Evolutionary conservation across 2,329 filamentous ascomycete species (phyloP).

Genomic region (Botrytis galanthina): DNA sequence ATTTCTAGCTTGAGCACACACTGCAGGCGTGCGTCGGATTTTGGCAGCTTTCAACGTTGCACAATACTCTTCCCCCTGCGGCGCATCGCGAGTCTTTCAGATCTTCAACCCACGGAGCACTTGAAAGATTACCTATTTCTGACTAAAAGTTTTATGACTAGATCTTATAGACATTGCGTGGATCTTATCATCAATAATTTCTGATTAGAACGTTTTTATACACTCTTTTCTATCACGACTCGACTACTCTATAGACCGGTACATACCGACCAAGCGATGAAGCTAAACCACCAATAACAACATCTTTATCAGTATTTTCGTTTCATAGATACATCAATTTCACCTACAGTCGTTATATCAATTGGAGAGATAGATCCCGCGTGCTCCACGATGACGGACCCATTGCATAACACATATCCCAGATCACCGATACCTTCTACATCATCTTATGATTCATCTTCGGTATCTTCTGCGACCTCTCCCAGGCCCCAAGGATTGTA

Average conservation of each 20-base stretch:
- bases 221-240: background rate
- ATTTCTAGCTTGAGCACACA: slow-evolving; percentile 26
- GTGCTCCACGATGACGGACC: slow-evolving; percentile 49
- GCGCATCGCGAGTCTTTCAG: slow-evolving; percentile 31
- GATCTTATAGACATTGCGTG: slow-evolving; percentile 2
- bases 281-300: slow-evolving; percentile 9
- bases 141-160: background rate
- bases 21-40: slow-evolving; percentile 36
- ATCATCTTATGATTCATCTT: slow-evolving; percentile 63
- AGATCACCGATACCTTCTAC: slow-evolving; percentile 61
- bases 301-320: background rate
- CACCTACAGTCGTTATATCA: slow-evolving; percentile 8
- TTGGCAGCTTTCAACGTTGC: slow-evolving; percentile 34
- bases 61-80: slow-evolving; percentile 29
- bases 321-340: background rate
- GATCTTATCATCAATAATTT: background rate
- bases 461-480: slow-evolving; percentile 60
- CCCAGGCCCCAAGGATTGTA: slow-evolving; percentile 55
- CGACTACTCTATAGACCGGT: slow-evolving; percentile 1
- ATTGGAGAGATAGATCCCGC: slow-evolving; percentile 26
- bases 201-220: background rate
- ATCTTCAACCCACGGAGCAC: slow-evolving; percentile 13
- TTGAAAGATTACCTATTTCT: slow-evolving; percentile 1
- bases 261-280: slow-evolving; percentile 15
- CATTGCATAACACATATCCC: slow-evolving; percentile 56